phyloP scores from a whole-genome alignment of 2,329 filamentous ascomycete species.

The Drechslerella stenobrocha region DNA sequence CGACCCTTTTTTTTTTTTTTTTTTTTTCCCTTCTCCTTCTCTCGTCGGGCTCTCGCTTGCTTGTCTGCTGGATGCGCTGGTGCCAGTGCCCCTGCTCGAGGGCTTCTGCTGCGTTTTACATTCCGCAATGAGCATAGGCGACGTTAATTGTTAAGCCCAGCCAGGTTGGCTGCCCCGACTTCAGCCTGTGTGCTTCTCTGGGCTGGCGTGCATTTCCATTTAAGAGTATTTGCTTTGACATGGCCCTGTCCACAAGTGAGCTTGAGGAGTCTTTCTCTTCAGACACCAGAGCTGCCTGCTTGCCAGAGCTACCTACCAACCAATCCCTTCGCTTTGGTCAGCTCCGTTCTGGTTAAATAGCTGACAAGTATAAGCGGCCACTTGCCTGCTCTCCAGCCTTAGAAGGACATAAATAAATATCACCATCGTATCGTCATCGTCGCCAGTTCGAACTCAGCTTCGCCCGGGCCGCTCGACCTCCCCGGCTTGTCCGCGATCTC shows the following conservation, averaged over 20 bases:
- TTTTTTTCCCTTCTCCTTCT: conserved; percentile 4
- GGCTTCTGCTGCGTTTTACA: conserved; percentile 44
- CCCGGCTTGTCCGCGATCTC: not conserved
- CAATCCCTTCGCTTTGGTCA: conserved; percentile 38
- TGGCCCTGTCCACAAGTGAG: conserved; percentile 32
- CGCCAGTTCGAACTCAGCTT: too few species aligned
- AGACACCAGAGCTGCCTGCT: conserved; percentile 11
- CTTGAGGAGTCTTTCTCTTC: conserved; percentile 15
- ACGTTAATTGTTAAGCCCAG: conserved; percentile 46
- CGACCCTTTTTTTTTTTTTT: conserved; percentile 10
- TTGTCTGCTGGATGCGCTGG: conserved; percentile 14
- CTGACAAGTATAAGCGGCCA: too few species aligned
- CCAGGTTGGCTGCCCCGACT: conserved; percentile 26
- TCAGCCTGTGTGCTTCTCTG: conserved; percentile 35
- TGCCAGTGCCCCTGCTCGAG: conserved; percentile 29
- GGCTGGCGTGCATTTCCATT: conserved; percentile 36
- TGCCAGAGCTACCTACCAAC: not conserved
- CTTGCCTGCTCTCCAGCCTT: too few species aligned
- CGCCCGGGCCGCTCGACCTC: too few species aligned
- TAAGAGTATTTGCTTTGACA: conserved; percentile 27
- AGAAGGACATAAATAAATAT: too few species aligned
- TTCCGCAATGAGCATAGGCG: conserved; percentile 46
- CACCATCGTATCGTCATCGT: too few species aligned
- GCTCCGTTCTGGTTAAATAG: too few species aligned
- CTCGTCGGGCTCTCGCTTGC: conserved; percentile 34